Conservation (phyloP, 2,329 filamentous ascomycete species). For the Aspergillus piperis region DNA sequence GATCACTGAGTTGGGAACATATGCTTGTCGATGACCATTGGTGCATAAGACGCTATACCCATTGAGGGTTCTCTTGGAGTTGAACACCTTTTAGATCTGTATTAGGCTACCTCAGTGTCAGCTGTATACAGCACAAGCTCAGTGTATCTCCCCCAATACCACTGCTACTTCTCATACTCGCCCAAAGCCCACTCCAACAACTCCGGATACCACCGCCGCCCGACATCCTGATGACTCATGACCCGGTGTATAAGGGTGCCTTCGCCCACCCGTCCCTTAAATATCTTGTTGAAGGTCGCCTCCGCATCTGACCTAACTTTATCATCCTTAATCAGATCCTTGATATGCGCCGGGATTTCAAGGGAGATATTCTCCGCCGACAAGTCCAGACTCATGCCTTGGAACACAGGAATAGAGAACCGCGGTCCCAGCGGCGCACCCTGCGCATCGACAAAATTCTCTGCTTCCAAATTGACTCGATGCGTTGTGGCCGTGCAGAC, state of each 20-base stretch:
- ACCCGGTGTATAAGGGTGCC: slow-evolving; percentile 39
- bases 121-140: too few species aligned
- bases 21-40: too few species aligned
- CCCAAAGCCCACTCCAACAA: slow-evolving; percentile 32
- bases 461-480: slow-evolving; percentile 32
- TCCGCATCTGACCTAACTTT: slow-evolving; percentile 40
- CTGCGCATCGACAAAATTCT: slow-evolving; percentile 30
- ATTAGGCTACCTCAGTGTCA: too few species aligned
- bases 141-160: too few species aligned
- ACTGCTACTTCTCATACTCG: slow-evolving; percentile 19
- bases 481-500: slow-evolving; percentile 41
- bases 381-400: slow-evolving; percentile 38
- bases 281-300: slow-evolving; percentile 39
- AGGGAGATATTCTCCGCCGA: slow-evolving; percentile 32
- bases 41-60: too few species aligned
- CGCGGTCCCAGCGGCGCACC: slow-evolving; percentile 32
- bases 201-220: slow-evolving; percentile 39
- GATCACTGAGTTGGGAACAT: too few species aligned
- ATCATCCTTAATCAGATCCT: slow-evolving; percentile 31
- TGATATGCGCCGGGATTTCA: slow-evolving; percentile 33
- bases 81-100: too few species aligned
- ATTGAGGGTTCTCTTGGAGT: too few species aligned
- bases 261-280: slow-evolving; percentile 33
- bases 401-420: slow-evolving; percentile 40
- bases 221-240: slow-evolving; percentile 42